Evolutionary conservation across 345 rosid species (phyloP).

Genomic region (Balakata baccata): DNA sequence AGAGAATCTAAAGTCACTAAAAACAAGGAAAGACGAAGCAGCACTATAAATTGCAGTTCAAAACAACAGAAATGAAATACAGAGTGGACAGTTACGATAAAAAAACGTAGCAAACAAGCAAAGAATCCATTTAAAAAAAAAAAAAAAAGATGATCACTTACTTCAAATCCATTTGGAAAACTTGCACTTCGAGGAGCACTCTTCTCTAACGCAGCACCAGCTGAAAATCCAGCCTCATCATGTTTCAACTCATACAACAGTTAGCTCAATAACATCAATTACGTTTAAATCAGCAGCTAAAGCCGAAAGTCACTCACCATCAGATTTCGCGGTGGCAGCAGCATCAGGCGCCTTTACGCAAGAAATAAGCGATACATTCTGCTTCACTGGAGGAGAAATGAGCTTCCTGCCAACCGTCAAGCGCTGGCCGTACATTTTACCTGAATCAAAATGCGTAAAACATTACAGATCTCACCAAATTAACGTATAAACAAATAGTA

Average conservation of each 20-base stretch:
- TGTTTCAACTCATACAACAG: neutral
- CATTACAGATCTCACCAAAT: slow-evolving; percentile 1
- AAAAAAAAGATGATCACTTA: slow-evolving; percentile 18
- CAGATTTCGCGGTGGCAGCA: slow-evolving; percentile 42
- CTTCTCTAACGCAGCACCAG: slow-evolving; percentile 36
- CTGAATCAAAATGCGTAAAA: slow-evolving; percentile 9
- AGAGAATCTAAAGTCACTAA: too few relatives aligned
- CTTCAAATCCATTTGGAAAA: slow-evolving; percentile 85
- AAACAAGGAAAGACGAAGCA: neutral
- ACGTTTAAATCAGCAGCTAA: neutral
- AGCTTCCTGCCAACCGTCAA: slow-evolving; percentile 26
- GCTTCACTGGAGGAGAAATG: slow-evolving; percentile 24
- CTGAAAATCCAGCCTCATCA: slow-evolving; percentile 28
- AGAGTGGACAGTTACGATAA: too few relatives aligned
- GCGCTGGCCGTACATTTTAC: slow-evolving; percentile 28
- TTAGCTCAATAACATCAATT: neutral
- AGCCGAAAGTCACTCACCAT: slow-evolving; percentile 39
- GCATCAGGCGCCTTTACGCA: slow-evolving; percentile 51
- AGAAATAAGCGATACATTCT: slow-evolving; percentile 25
- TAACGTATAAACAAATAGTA: neutral
- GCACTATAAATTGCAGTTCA: neutral
- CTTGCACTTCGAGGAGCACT: slow-evolving; percentile 35
- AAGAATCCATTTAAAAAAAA: neutral
- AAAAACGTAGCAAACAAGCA: neutral
- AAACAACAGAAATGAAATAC: neutral